phyloP scores from a whole-genome alignment of 768 basidiomycete genomes.

The Pleurotus salmoneostramineus region DNA sequence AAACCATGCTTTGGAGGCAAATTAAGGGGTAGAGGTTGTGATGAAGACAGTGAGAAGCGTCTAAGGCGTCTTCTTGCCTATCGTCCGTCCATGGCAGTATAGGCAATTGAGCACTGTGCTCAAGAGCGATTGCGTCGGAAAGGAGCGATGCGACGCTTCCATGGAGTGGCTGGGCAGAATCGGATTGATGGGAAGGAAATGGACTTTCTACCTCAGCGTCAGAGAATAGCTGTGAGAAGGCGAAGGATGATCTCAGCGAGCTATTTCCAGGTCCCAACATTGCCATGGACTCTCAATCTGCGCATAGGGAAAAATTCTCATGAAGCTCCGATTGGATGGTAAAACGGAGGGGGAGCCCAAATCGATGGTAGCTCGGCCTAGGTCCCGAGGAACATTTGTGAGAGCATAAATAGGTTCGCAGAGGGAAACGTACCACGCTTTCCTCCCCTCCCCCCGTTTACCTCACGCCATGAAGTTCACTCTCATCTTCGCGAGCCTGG shows the following conservation, averaged over 20 bases:
- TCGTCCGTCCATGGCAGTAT: not conserved
- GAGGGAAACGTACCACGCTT: constrained; percentile 1
- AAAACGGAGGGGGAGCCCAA: constrained; percentile 7
- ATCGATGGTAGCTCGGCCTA: constrained; percentile 7
- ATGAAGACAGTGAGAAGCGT: not conserved
- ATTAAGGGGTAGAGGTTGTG: not conserved
- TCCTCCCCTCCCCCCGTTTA: not conserved
- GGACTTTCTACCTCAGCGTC: not conserved
- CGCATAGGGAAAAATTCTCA: constrained; percentile 6
- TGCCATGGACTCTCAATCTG: constrained; percentile 7
- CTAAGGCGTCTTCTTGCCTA: not conserved
- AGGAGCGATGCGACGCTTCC: not conserved
- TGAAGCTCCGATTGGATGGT: constrained; percentile 7
- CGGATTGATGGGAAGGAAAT: not conserved
- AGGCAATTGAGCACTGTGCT: not conserved
- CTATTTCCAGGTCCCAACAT: constrained; percentile 2
- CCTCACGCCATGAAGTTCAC: constrained; percentile 1
- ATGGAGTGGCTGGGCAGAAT: not conserved
- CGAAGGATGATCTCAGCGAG: not conserved
- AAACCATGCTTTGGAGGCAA: not conserved
- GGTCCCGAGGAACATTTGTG: constrained; percentile 8
- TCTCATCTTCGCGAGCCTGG: not conserved
- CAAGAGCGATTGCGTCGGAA: constrained; percentile 4
- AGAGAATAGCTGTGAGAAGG: constrained; percentile 5
- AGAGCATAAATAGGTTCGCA: constrained; percentile 6